Evolutionary conservation across 2,329 filamentous ascomycete genomes (phyloP).

Genomic region (Hypoxylon sp.): DNA sequence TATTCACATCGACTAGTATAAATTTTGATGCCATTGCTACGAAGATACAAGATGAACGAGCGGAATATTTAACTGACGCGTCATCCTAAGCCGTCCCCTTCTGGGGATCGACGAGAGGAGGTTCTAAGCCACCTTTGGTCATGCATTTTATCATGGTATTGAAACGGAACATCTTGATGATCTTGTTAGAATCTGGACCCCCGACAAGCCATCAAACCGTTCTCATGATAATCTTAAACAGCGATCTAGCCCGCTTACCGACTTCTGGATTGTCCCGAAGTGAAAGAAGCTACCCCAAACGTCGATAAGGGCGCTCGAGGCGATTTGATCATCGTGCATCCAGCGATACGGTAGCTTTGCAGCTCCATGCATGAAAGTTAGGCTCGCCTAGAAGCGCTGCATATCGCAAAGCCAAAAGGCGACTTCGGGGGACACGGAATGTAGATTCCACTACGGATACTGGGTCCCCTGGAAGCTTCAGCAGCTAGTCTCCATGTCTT

Average conservation of each 20-base stretch:
- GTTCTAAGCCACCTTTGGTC: conserved; percentile 1
- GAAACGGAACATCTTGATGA: conserved; percentile 5
- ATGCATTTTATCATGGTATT: conserved; percentile 1
- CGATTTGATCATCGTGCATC: neutral
- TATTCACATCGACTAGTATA: neutral
- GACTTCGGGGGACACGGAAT: too few relatives aligned
- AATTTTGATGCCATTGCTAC: neutral
- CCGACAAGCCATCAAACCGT: neutral
- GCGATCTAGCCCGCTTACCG: conserved; percentile 5
- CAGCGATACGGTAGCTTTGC: neutral
- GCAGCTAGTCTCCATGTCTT: neutral
- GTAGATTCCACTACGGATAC: too few relatives aligned
- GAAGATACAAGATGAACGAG: neutral
- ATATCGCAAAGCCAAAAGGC: too few relatives aligned
- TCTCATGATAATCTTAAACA: conserved; percentile 2
- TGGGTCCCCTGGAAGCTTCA: too few relatives aligned
- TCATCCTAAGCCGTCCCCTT: neutral
- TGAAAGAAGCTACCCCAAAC: neutral
- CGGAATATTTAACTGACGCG: conserved; percentile 6
- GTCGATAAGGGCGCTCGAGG: neutral
- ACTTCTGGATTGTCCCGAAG: neutral
- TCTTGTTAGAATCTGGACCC: neutral
- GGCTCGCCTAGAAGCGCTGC: neutral
- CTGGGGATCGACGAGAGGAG: conserved; percentile 2
- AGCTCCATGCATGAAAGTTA: neutral